A percentile compares a stretch with the other conserved stretches of the same genome.
phyloP scores from a whole-genome alignment of 495 filamentous ascomycete genomes.

The Annulohypoxylon stygium region DNA sequence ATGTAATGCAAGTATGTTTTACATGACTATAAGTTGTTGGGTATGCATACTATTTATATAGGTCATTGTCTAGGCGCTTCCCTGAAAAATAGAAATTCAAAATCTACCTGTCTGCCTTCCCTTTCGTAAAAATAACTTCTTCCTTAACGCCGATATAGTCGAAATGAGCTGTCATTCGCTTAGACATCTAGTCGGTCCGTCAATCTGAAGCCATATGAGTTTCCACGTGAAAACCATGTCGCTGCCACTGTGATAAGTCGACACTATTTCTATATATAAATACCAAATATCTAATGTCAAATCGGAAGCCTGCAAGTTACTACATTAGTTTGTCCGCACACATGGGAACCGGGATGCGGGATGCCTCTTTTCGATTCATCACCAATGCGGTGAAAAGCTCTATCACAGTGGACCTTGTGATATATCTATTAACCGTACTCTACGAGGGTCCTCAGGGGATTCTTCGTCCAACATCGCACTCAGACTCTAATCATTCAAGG shows the following conservation, averaged over 20 bases:
- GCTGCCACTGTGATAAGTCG: conserved; percentile 11
- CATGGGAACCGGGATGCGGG: conserved; percentile 13
- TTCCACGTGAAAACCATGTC: conserved; percentile 21
- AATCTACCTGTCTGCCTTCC: not conserved
- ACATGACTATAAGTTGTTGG: not conserved
- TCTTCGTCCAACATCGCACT: not conserved
- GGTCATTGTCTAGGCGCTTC: not conserved
- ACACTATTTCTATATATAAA: conserved; percentile 28
- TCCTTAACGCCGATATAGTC: not conserved
- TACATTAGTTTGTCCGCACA: conserved; percentile 12
- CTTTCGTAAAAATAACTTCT: not conserved
- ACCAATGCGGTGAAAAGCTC: conserved; percentile 1
- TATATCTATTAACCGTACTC: not conserved
- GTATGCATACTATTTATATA: not conserved
- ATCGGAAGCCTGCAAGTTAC: not conserved
- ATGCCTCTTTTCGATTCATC: not conserved
- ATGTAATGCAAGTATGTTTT: not conserved
- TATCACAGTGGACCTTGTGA: not conserved
- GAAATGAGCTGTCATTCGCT: conserved; percentile 4
- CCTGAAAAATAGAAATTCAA: not conserved
- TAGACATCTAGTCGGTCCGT: not conserved
- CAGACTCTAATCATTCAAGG: not conserved
- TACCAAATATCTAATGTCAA: not conserved
- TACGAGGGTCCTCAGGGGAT: not conserved
- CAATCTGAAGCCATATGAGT: conserved; percentile 1